Conservation (phyloP, 768 basidiomycete species). For the Gymnopilus junonius region DNA sequence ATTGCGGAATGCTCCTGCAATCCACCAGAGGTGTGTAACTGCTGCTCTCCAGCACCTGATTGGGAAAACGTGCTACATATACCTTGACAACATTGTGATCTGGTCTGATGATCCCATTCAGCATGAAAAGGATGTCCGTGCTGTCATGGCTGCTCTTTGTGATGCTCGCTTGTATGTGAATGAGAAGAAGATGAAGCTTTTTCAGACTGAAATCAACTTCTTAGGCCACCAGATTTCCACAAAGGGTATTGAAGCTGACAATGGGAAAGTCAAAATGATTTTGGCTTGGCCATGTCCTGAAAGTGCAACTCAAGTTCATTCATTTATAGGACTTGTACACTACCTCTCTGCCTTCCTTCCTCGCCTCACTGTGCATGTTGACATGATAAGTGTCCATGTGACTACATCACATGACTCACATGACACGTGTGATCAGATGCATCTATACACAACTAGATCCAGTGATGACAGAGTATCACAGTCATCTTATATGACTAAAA, state of each 20-base stretch:
- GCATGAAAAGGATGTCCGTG: conserved; percentile 29
- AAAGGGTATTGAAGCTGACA: too few relatives aligned
- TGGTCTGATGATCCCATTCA: conserved; percentile 42
- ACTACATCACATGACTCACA: too few relatives aligned
- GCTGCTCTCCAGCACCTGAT: conserved; percentile 34
- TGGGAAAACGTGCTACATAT: too few relatives aligned
- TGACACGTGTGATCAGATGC: too few relatives aligned
- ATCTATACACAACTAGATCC: too few relatives aligned
- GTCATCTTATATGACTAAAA: too few relatives aligned
- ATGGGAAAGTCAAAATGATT: conserved; percentile 30
- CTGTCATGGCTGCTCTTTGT: conserved; percentile 27
- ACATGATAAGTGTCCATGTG: too few relatives aligned
- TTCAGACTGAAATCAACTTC: too few relatives aligned
- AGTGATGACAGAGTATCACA: too few relatives aligned
- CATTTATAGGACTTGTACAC: conserved; percentile 19
- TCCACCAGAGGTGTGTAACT: conserved; percentile 32
- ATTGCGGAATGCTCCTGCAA: conserved; percentile 33
- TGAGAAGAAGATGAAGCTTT: conserved; percentile 1
- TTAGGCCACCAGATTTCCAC: too few relatives aligned
- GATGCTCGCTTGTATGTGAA: not conserved
- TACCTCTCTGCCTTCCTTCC: conserved; percentile 20
- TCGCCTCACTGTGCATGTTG: too few relatives aligned
- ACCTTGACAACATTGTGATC: conserved; percentile 49
- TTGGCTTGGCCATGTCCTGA: conserved; percentile 30
- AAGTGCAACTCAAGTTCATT: conserved; percentile 8